Conservation (phyloP, 2,329 filamentous ascomycete genomes). For the Plenodomus lindquistii region DNA sequence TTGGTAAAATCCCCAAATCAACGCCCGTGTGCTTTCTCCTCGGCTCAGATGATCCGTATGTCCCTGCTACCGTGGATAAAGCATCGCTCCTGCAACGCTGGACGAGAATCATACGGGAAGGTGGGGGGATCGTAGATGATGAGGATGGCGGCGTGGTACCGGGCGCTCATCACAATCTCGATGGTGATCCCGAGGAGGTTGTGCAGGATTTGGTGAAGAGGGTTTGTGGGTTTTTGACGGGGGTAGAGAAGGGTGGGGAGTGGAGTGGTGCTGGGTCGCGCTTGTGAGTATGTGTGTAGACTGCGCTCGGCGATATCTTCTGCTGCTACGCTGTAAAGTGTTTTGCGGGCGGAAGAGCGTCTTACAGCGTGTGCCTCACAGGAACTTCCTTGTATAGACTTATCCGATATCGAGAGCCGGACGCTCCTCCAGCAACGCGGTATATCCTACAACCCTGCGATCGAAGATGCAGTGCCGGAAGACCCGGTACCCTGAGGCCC, state of each 20-base stretch:
- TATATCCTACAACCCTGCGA: too few relatives aligned
- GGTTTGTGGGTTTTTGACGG: conserved; percentile 55
- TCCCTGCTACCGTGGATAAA: conserved; percentile 64
- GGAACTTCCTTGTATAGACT: too few relatives aligned
- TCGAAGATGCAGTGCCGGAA: too few relatives aligned
- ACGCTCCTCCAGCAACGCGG: too few relatives aligned
- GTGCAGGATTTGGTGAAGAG: conserved; percentile 55
- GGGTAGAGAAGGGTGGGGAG: conserved; percentile 9
- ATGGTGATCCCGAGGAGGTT: conserved; percentile 51
- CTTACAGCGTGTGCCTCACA: too few relatives aligned
- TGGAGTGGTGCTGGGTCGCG: conserved; percentile 5
- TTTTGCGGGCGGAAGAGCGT: too few relatives aligned
- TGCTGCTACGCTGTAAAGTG: too few relatives aligned
- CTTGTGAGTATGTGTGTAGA: conserved; percentile 3
- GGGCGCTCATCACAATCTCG: conserved; percentile 57
- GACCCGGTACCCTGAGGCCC: too few relatives aligned
- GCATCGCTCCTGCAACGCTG: conserved; percentile 62
- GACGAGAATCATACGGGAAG: conserved; percentile 49
- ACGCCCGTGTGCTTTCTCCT: conserved; percentile 67
- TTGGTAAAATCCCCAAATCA: conserved; percentile 59
- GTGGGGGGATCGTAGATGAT: conserved; percentile 54
- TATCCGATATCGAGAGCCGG: too few relatives aligned
- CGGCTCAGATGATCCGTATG: conserved; percentile 68
- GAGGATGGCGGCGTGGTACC: conserved; percentile 53
- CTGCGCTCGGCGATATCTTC: neutral